Evolutionary conservation across 345 rosid genomes (phyloP), one percentile per base, ranked within the genome.

Genomic region (Mangifera indica): DNA sequence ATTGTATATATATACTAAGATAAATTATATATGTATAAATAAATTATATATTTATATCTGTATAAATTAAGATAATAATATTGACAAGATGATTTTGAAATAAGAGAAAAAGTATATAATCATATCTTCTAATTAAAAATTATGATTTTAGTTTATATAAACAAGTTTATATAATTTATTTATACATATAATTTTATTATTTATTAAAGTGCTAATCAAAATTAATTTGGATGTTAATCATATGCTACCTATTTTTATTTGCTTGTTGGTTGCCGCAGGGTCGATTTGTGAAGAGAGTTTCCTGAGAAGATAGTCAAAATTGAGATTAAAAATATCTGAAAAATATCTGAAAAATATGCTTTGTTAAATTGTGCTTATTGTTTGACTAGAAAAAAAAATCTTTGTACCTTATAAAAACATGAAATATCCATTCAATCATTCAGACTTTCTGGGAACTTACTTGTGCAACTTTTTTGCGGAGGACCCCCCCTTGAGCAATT

Each of bases 221-320:
- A 17, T 37, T 52, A 15, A 54, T 46, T 59, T 60, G 32, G 32
- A 29, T 29, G 32, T 29, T 29, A 29, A 29, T 29, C 32, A 29
- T 29, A 29, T 3, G 3, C 32, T 3, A 29, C 3, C 32, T 29
- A 3, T 29, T 29, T 29, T 3, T 29, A 29, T 29, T 29, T 29
- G 32, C 32, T 29, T 29, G 32, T 29, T 3, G 32, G 45, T n/a
- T 25, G 51, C 2, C 82, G 87, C 84, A 87, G 91, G 89, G 91
- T 29, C 79, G 91, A 25, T 87, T 87, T 73, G 86, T 87, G 75
- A 87, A 78, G 67, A 82, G 87, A 34, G 78, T 12, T 29, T 58
- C 65, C 10, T 77, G 68, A 71, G 15, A 60, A 67, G 1, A 12
- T 11, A 29, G 32, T 29, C 32, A 29, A 29, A 29, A 29, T 29